Base-by-base conservation (phyloP, 202 grass and related monocot genomes). In the Bolboschoenoplectus hybrid region DNA sequence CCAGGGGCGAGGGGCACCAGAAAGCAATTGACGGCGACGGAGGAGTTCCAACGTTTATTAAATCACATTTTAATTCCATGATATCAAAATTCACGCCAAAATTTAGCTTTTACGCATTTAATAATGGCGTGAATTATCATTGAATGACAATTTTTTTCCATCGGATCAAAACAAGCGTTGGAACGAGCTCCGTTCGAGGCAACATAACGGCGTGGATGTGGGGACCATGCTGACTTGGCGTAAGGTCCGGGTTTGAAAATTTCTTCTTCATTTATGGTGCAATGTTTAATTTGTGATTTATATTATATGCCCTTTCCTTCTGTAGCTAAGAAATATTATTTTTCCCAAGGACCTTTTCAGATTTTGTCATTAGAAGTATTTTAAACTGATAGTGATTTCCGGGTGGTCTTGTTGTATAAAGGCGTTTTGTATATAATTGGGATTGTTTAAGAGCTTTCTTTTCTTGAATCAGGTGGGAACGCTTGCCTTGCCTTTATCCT, bases 1-100 rank as follows among this genome's bases (percentile, higher is more conserved):
- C 74, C 85, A 84, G 74, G 76, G 81, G 83, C 84, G 79, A 87
- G 81, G 49, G 67, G 85, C 47, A 63, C 81, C 67, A 40, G 87
- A 45, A 71, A 88, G 86, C 85, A 9, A 51, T 51, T 51, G 49
- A 51, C 7, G 84, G 81, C 88, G 88, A 26, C 26, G 26, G 26
- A 26, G 26, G 26, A 26, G 26, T 26, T 26, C 26, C 26, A 26
- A 26, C 26, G 26, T 26, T 26, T 26, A 26, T 26, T 26, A 26
- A 26, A 26, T 26, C 26, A 26, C 26, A 26, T 26, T 26, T 26
- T 26, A 26, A 26, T 26, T 26, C 0, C 26, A 26, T 26, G 26
- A 26, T 26, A 26, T 26, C 26, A 26, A 26, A 26, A 26, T 26
- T 26, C 26, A 26, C 26, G 26, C 26, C 26, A 26, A 26, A 26